Base-by-base conservation (phyloP, 768 basidiomycete genomes). In the Panellus pusillus region DNA sequence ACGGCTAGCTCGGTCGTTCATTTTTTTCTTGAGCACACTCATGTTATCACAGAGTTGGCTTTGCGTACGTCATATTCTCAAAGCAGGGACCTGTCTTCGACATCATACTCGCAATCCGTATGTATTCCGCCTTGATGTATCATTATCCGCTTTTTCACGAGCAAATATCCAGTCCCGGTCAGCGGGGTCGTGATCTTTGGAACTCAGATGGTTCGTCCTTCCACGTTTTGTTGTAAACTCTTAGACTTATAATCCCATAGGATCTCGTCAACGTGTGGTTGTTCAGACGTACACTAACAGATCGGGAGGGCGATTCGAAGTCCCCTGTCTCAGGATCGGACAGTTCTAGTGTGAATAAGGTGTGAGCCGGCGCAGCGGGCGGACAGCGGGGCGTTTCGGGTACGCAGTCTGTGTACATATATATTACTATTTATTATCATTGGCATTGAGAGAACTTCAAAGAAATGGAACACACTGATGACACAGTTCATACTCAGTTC, bases 251-350 rank as follows among this genome's bases (percentile, higher is more conserved):
- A n/a, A n/a, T n/a, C n/a, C n/a, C 24, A 6, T 24, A 24, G 24
- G 55, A 56, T 47, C 55, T 56, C 35, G 6, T 56, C n/a, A 39
- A 56, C 45, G 49, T 56, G 11, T 56, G 55, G 55, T 6, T 51
- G 18, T 56, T 56, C 32, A 41, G 55, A 39, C 45, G 40, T 13
- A 19, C 9, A 2, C 31, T 31, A 11, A 3, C 3, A 14, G 7
- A 35, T 3, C 3, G 14, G 32, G 32, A 35, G 9, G 3, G 14
- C 32, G 32, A 35, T 24, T 3, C 24, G 3, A 24, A 24, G 24
- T 24, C 24, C 24, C 6, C 24, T 24, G 24, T 6, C 6, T 24
- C 24, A 24, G 24, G 24, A 24, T 2, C 3, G 24, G 24, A 24
- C 24, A 24, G 24, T 2, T 24, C 24, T 6, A 24, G 24, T 24